Evolutionary conservation across 495 filamentous ascomycete genomes (phyloP).

Genomic region (Evernia prunastri): DNA sequence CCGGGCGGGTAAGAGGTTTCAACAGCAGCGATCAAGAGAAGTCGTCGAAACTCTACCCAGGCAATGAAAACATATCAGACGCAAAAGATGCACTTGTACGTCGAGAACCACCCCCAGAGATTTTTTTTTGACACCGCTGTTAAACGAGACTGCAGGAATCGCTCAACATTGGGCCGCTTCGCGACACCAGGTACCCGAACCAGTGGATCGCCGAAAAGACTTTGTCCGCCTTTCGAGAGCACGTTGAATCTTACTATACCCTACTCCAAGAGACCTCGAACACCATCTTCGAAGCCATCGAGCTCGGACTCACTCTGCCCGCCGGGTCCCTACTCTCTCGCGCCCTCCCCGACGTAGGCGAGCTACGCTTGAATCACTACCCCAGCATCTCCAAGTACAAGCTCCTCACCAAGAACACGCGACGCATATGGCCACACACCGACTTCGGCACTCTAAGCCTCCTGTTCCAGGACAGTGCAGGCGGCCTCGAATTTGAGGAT

Average conservation of each 20-base stretch:
- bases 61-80: conserved; percentile 8
- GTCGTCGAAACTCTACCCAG: conserved; percentile 8
- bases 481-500: conserved; percentile 1
- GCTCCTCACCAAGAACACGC: conserved; percentile 5
- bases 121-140: neutral
- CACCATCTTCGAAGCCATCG: conserved; percentile 6
- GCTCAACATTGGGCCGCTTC: conserved; percentile 8
- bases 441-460: conserved; percentile 11
- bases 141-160: conserved; percentile 7
- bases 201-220: conserved; percentile 10
- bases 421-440: conserved; percentile 14
- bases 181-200: conserved; percentile 8
- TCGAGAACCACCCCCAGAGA: conserved; percentile 3
- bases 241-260: conserved; percentile 15
- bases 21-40: conserved; percentile 6
- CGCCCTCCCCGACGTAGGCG: conserved; percentile 9
- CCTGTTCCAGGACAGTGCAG: conserved; percentile 9
- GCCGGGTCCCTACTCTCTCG: conserved; percentile 2
- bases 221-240: conserved; percentile 7
- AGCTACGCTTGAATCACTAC: conserved; percentile 15
- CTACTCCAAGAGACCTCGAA: conserved; percentile 5
- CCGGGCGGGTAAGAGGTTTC: conserved; percentile 9
- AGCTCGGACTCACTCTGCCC: conserved; percentile 12
- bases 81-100: conserved; percentile 11
- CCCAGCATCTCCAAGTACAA: conserved; percentile 7